These are phyloP conservation scores for Ceratobasidium sp. DNA, from an alignment of 1,284 basidiomycete species.

Conservation along the genomic window DNA sequence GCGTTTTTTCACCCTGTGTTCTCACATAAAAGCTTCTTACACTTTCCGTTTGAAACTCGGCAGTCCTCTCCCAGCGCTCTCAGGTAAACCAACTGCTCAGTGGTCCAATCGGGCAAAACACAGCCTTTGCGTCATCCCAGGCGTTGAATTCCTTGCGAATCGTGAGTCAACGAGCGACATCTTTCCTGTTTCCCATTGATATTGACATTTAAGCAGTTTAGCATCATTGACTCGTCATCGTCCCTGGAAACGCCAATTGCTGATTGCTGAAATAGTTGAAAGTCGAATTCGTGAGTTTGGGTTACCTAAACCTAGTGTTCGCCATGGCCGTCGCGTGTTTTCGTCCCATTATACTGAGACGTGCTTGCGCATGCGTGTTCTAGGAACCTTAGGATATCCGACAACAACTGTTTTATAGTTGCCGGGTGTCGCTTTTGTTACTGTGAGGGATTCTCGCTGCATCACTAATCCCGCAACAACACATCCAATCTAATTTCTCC, in stretches of 20 bases:
- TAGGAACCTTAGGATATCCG: conserved; percentile 20
- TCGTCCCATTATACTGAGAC: conserved; percentile 32
- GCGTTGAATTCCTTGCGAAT: neutral
- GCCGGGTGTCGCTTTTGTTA: conserved; percentile 15
- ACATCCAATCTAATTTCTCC: conserved; percentile 32
- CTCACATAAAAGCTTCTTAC: conserved; percentile 33
- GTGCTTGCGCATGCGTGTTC: conserved; percentile 10
- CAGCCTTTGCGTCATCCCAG: conserved; percentile 1
- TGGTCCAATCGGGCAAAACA: neutral
- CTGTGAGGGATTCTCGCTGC: conserved; percentile 8
- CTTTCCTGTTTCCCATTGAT: conserved; percentile 8
- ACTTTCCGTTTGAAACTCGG: conserved; percentile 19
- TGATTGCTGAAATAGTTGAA: conserved; percentile 41
- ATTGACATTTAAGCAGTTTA: conserved; percentile 22
- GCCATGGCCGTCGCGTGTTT: neutral
- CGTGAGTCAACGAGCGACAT: conserved; percentile 5
- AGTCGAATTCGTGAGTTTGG: conserved; percentile 25
- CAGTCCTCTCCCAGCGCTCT: conserved; percentile 15
- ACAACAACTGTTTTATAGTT: neutral
- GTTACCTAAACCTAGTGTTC: conserved; percentile 33
- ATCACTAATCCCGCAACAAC: neutral
- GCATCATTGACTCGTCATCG: conserved; percentile 21
- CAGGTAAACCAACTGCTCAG: conserved; percentile 1
- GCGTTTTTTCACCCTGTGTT: neutral
- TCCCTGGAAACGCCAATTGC: conserved; percentile 44